Percentiles rank a stretch among this genome's conserved stretches.
These are phyloP conservation scores for Choanephora cucurbitarum DNA, from an alignment of 371 early-diverging fungal genomes.

Conservation along the genomic window DNA sequence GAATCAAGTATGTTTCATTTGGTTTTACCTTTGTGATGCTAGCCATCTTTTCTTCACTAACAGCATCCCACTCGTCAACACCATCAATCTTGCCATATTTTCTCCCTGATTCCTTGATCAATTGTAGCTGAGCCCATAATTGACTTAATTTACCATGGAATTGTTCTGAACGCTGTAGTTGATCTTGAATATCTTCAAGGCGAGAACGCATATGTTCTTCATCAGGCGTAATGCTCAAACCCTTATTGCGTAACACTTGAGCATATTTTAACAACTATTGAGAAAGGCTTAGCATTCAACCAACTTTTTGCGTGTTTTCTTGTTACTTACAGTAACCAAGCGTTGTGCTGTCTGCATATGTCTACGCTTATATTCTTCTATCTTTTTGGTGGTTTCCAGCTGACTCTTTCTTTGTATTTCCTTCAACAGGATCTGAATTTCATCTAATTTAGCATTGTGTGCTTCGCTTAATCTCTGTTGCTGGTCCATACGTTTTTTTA, in stretches of 20 bases:
- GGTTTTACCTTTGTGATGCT: constrained; percentile 53
- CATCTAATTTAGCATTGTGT: constrained; percentile 56
- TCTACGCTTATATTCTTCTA: constrained; percentile 71
- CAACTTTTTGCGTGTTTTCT: no score
- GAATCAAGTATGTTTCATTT: background rate
- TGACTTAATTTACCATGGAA: constrained; percentile 82
- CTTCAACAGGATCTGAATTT: constrained; percentile 66
- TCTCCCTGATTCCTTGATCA: constrained; percentile 72
- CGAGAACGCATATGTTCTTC: constrained; percentile 79
- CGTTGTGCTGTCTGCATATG: constrained; percentile 81
- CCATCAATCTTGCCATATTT: constrained; percentile 45
- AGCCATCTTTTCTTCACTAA: constrained; percentile 45
- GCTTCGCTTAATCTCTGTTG: constrained; percentile 61
- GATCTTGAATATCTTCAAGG: constrained; percentile 72
- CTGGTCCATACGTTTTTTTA: constrained; percentile 74
- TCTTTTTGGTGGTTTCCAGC: constrained; percentile 59
- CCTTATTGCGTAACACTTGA: constrained; percentile 79
- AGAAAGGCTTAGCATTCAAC: background rate
- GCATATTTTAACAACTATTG: constrained; percentile 75
- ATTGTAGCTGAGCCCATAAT: constrained; percentile 77
- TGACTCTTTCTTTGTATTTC: constrained; percentile 64
- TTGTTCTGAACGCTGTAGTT: constrained; percentile 74
- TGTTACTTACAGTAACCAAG: constrained; percentile 56
- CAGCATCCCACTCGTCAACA: constrained; percentile 40
- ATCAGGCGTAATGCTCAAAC: constrained; percentile 78